Evolutionary conservation across 306 rosid species (phyloP), one percentile per base, ranked within the genome.

Genomic region (Gillenia trifoliata): DNA sequence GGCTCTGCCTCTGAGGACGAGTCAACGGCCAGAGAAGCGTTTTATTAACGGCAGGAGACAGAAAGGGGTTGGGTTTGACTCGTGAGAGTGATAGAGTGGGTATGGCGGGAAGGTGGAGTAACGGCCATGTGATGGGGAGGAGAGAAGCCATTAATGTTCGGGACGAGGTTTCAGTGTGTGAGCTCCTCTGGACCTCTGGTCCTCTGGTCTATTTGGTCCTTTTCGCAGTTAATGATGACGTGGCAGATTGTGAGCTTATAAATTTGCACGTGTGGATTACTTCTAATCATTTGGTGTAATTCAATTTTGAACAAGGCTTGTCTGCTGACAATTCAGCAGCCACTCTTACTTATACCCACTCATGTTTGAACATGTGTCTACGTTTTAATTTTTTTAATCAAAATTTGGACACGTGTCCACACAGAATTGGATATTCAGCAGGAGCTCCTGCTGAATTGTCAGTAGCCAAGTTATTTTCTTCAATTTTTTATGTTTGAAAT

Each of bases 91-190:
- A 49, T 13, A 66, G 54, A 2, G 72, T 36, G 76, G 62, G 11
- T 31, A 41, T 22, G 83, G 36, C 55, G 55, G 62, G 55, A 64
- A 55, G 55, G 71, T 54, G 62, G 38, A 36, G 47, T 20, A 68
- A 60, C 38, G 34, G 34, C 52, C 31, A 76, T 36, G 49, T 64
- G 66, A 36, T 11, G 41, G 41, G 41, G 41, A 79, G 41, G 41
- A 79, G 16, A 19, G 56, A 43, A 56, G 80, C 76, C 85, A 78
- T 81, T 68, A 28, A 22, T 8, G 50, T 25, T 16, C 3, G 45
- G 20, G 19, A 20, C 62, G 20, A 12, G n/a, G 65, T 60, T 60
- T 28, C 38, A 15, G 4, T 11, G 65, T 8, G n/a, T n/a, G 19
- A 60, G 20, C 36, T 57, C 63, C 11, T 9, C 30, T 3, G 3